Evolutionary conservation across 1,284 basidiomycete genomes (phyloP).

Genomic region (Moniliella sp.): DNA sequence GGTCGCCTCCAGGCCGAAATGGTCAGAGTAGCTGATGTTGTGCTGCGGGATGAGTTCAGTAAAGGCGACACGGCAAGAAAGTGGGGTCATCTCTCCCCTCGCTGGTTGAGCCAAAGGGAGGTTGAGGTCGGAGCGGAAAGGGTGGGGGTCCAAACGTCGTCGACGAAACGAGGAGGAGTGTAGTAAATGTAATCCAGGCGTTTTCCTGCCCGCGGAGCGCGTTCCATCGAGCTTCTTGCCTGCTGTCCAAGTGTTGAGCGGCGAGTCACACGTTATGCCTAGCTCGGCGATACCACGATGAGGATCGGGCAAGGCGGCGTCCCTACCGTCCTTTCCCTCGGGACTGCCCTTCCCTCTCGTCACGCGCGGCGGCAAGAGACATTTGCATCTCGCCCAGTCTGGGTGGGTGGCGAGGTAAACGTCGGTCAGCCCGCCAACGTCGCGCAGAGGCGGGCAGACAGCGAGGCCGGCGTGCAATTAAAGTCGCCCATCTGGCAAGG

Average conservation of each 20-base stretch:
- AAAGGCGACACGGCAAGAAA: constrained; percentile 9
- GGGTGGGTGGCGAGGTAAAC: constrained; percentile 27
- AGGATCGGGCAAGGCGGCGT: constrained; percentile 21
- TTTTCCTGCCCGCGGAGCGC: constrained; percentile 45
- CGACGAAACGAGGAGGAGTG: constrained; percentile 46
- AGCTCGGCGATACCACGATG: constrained; percentile 12
- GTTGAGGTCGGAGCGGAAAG: too few species aligned
- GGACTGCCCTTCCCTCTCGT: constrained; percentile 14
- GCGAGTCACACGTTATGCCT: constrained; percentile 72
- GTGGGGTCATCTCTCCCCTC: constrained; percentile 8
- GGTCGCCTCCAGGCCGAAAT: constrained; percentile 69
- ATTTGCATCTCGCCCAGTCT: constrained; percentile 12
- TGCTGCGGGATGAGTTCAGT: constrained; percentile 8
- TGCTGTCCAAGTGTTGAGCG: constrained; percentile 67
- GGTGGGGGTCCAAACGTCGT: too few species aligned
- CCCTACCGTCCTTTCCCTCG: background rate
- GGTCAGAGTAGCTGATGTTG: constrained; percentile 71
- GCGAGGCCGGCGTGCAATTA: constrained; percentile 67
- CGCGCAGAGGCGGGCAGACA: constrained; percentile 66
- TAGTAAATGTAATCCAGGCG: constrained; percentile 86
- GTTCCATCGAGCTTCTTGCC: constrained; percentile 40
- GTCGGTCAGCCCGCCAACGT: constrained; percentile 31
- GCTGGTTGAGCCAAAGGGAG: constrained; percentile 2
- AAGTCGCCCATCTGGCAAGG: too few species aligned
- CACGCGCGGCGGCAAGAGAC: too few species aligned